phyloP scores from a whole-genome alignment of 1,284 basidiomycete genomes.

The Cystobasidium sp. region DNA sequence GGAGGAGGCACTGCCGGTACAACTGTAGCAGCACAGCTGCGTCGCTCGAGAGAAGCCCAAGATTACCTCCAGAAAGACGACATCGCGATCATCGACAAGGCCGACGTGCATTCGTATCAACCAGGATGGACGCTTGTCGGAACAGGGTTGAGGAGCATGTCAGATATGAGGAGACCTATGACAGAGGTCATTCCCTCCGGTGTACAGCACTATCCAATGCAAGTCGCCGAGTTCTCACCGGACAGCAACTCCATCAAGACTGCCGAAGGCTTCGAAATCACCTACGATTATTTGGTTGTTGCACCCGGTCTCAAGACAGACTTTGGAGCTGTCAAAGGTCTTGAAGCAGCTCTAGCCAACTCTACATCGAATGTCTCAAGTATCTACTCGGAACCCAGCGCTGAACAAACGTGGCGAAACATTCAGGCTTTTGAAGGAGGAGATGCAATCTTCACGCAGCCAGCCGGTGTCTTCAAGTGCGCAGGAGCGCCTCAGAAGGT shows the following conservation, averaged over 20 bases:
- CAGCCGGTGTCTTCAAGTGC: slow-evolving; percentile 91
- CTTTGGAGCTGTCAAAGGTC: slow-evolving; percentile 71
- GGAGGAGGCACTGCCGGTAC: slow-evolving; percentile 58
- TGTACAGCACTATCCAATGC: slow-evolving; percentile 73
- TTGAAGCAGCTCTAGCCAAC: slow-evolving; percentile 76
- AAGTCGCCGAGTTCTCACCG: slow-evolving; percentile 77
- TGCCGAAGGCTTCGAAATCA: slow-evolving; percentile 71
- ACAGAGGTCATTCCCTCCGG: slow-evolving; percentile 70
- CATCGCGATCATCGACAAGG: slow-evolving; percentile 78
- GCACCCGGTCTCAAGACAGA: slow-evolving; percentile 87
- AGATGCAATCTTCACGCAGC: slow-evolving; percentile 93
- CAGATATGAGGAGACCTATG: slow-evolving; percentile 73
- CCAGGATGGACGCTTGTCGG: slow-evolving; percentile 83
- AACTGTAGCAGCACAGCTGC: slow-evolving; percentile 62
- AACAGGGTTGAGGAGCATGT: slow-evolving; percentile 70
- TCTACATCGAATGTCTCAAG: slow-evolving; percentile 80
- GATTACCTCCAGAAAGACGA: slow-evolving; percentile 72
- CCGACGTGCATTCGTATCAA: slow-evolving; percentile 74
- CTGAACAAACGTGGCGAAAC: slow-evolving; percentile 83
- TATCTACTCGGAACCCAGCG: slow-evolving; percentile 89
- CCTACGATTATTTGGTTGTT: slow-evolving; percentile 86
- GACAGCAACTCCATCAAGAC: slow-evolving; percentile 71
- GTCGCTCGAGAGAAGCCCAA: slow-evolving; percentile 72
- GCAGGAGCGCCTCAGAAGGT: slow-evolving; percentile 69
- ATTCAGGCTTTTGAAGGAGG: slow-evolving; percentile 76